Percentiles rank a stretch among this genome's conserved stretches.
Conservation (phyloP, 192 early-diverging fungal species). For the Polychytrium aggregatum region DNA sequence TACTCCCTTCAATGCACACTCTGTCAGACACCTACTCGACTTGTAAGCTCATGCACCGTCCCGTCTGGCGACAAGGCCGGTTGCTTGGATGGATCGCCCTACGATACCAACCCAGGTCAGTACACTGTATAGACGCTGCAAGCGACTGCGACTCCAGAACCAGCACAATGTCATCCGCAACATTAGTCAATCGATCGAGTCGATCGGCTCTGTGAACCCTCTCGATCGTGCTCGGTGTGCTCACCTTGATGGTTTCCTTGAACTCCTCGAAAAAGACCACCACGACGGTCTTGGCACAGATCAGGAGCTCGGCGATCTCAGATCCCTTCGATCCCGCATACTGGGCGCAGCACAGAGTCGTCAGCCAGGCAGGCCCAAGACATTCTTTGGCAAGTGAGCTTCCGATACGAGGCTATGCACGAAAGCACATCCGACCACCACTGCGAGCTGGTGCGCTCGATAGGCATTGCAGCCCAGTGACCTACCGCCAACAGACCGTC, state of each 20-base stretch:
- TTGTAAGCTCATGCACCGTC: constrained; percentile 74
- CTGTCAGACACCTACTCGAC: neutral
- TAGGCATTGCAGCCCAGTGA: no score
- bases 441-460: no score
- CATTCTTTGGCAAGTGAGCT: no score
- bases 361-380: no score
- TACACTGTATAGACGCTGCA: no score
- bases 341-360: no score
- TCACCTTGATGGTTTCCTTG: constrained; percentile 57
- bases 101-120: neutral
- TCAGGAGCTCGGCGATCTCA: constrained; percentile 34
- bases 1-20: neutral
- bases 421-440: neutral
- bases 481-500: constrained; percentile 33
- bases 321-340: constrained; percentile 31
- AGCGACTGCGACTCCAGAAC: no score
- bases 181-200: no score
- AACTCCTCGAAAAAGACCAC: constrained; percentile 54
- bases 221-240: no score
- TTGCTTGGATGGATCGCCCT: constrained; percentile 16
- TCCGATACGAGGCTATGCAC: no score
- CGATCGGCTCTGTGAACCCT: no score
- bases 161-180: no score
- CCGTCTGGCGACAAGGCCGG: constrained; percentile 57
- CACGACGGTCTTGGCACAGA: constrained; percentile 35